Base-by-base conservation (phyloP, 1,284 basidiomycete species). In the Marasmius tenuissimus region DNA sequence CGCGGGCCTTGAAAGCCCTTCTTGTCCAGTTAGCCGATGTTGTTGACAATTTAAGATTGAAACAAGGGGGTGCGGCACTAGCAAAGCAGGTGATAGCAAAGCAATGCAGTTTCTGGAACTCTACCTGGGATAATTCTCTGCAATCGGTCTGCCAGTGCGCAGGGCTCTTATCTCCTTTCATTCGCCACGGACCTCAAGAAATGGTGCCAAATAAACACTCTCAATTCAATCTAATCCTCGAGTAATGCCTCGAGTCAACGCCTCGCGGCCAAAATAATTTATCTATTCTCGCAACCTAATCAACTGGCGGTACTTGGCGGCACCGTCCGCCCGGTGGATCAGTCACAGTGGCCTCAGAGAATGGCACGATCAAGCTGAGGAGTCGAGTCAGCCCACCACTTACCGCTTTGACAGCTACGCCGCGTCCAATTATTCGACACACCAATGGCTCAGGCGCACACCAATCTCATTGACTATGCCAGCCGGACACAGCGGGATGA, bases 1-100 rank as follows among this genome's bases (percentile, higher is more conserved):
- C 80, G 80, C 79, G 80, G 79, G 76, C 77, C 77, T 79, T 76
- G 72, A 75, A 75, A 69, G 55, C 35, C 34, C 54, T 70, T 68
- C 70, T 71, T 65, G 67, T 72, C 71, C 66, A 71, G 73, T 78
- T 79, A 77, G 77, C 77, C 77, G 78, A 77, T 77, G 73, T 76
- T 74, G 68, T 76, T 74, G 70, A 76, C 74, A 76, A 76, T 77
- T 80, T 78, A 78, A 79, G 76, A 78, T 79, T 78, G 75, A 71
- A 70, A 72, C 75, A 72, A 75, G 75, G 71, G 73, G 70, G 72
- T 75, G 76, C 76, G 75, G 75, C 76, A 75, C 75, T 77, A 73
- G 73, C 68, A 61, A 49, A 37, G 27, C 35, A 22, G 70, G 66
- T 75, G 72, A 76, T 74, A 75, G 72, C 71, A 71, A 62, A 64